These are phyloP conservation scores for Aurantiochytrium sp. DNA, from an alignment of 108 stramenopile genomes.

Conservation along the genomic window DNA sequence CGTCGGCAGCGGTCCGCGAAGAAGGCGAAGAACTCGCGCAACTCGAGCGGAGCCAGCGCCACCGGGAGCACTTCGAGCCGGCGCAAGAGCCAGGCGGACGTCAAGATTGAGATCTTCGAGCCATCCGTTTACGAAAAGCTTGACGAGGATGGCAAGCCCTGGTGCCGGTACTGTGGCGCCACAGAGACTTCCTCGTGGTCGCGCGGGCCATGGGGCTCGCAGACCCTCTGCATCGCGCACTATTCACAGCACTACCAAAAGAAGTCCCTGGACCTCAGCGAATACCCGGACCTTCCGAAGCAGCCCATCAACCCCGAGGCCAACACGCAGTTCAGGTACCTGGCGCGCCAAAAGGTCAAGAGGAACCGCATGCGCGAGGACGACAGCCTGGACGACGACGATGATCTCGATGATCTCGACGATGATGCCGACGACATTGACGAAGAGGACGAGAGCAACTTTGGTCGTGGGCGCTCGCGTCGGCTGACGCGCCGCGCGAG, in stretches of 20 bases:
- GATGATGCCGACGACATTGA: background rate
- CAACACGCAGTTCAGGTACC: slow-evolving; percentile 14
- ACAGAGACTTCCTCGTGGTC: background rate
- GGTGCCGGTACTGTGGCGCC: slow-evolving; percentile 21
- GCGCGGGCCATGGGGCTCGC: slow-evolving; percentile 10
- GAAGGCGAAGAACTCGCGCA: background rate
- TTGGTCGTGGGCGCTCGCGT: background rate
- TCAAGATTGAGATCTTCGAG: background rate
- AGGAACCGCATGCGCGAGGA: background rate
- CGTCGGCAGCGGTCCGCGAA: background rate
- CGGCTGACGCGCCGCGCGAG: background rate
- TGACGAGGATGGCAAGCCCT: background rate
- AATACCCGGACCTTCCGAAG: background rate
- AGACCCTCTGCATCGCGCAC: background rate
- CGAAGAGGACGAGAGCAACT: background rate
- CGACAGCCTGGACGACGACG: background rate
- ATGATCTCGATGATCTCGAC: background rate
- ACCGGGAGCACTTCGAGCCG: background rate
- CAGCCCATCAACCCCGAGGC: slow-evolving; percentile 12
- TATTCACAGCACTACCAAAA: background rate
- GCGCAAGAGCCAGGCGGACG: background rate
- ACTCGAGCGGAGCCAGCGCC: background rate
- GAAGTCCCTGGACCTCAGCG: background rate
- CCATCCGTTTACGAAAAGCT: background rate
- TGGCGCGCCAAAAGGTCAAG: background rate